Conservation (phyloP, 2,329 filamentous ascomycete species). For the Plenodomus lindquistii region DNA sequence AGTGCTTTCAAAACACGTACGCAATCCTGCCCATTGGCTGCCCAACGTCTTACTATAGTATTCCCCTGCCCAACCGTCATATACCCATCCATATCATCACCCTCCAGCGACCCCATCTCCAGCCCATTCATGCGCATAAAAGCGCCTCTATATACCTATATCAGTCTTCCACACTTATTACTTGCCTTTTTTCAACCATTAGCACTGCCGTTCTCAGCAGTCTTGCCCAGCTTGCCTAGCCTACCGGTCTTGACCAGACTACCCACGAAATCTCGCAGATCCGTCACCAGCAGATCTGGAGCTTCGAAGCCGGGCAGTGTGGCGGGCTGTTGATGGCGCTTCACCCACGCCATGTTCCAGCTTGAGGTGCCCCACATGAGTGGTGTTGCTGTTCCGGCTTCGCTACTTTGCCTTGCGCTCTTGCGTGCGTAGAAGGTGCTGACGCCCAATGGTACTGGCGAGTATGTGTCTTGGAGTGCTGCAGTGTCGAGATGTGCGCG, state of each 20-base stretch:
- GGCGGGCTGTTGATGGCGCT: slow-evolving; percentile 39
- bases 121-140: slow-evolving; percentile 16
- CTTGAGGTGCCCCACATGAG: slow-evolving; percentile 46
- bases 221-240: slow-evolving; percentile 25
- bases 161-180: slow-evolving; percentile 37
- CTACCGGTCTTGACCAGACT: slow-evolving; percentile 18
- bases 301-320: slow-evolving; percentile 47
- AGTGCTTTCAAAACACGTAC: neutral
- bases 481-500: slow-evolving; percentile 38
- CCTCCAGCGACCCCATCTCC: slow-evolving; percentile 10
- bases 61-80: neutral
- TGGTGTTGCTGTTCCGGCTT: slow-evolving; percentile 18
- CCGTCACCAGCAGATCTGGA: slow-evolving; percentile 45
- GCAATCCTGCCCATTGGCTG: neutral
- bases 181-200: neutral
- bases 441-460: slow-evolving; percentile 44
- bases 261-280: slow-evolving; percentile 48
- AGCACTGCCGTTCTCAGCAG: slow-evolving; percentile 4
- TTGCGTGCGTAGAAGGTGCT: slow-evolving; percentile 39
- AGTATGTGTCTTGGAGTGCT: slow-evolving; percentile 21
- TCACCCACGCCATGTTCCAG: slow-evolving; percentile 45
- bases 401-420: slow-evolving; percentile 3
- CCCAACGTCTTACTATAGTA: too few species aligned
- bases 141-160: slow-evolving; percentile 36
- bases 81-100: neutral